Evolutionary conservation across 2,329 filamentous ascomycete genomes (phyloP).

Genomic region (Fusarium chlamydosporum): DNA sequence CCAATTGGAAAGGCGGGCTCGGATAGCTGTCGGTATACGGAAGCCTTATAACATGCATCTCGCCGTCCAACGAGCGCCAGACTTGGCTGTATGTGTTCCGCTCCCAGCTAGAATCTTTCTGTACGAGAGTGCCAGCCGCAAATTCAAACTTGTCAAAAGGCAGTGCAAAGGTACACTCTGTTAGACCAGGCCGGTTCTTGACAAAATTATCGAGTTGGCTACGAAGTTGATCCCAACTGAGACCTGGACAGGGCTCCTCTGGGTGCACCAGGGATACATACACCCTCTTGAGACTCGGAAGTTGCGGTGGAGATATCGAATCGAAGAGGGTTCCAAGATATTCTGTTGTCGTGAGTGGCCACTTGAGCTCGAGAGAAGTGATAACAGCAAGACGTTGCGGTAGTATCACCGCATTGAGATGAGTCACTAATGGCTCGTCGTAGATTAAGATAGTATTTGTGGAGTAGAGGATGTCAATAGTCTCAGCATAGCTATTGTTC

Average conservation of each 20-base stretch:
- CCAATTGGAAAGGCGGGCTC: background rate
- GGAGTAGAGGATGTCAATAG: conserved; percentile 14
- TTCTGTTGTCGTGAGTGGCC: background rate
- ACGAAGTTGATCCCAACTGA: background rate
- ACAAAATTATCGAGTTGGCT: background rate
- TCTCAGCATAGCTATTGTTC: conserved; percentile 4
- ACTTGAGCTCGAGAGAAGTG: conserved; percentile 9
- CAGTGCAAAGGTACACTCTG: background rate
- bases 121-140: background rate
- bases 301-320: background rate
- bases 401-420: background rate
- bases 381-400: background rate
- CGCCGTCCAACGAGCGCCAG: background rate
- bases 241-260: rapidly evolving
- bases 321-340: background rate
- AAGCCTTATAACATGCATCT: background rate
- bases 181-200: background rate
- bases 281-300: background rate
- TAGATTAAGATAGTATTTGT: conserved; percentile 9
- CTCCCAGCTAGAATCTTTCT: no score
- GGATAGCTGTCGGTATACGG: background rate
- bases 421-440: background rate
- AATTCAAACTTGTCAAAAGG: rapidly evolving
- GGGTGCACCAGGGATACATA: background rate
- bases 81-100: background rate